Percentiles rank a stretch among this genome's conserved stretches.
Conservation (phyloP, 352 stramenopile genomes). For the Phytophthora meadii region DNA sequence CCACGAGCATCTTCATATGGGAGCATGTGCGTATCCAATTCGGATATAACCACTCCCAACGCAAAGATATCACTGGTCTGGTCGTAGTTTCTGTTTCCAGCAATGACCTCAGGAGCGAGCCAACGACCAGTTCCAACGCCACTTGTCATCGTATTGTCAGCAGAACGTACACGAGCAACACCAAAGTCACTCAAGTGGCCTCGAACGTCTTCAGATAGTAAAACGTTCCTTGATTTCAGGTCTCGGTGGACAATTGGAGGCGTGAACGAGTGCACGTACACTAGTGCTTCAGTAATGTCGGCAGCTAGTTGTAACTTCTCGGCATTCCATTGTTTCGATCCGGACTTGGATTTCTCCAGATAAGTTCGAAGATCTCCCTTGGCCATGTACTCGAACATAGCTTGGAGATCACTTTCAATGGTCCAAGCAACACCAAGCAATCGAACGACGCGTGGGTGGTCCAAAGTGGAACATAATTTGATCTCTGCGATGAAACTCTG, state of each 20-base stretch:
- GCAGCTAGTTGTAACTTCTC: conserved; percentile 65
- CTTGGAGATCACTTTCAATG: conserved; percentile 59
- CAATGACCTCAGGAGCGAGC: conserved; percentile 63
- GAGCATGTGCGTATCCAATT: conserved; percentile 68
- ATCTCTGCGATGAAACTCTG: conserved; percentile 65
- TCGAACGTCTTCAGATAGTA: conserved; percentile 42
- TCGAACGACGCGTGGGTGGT: conserved; percentile 57
- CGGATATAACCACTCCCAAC: conserved; percentile 59
- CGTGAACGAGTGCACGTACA: conserved; percentile 74
- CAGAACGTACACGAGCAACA: conserved; percentile 43
- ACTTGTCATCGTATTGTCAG: conserved; percentile 57
- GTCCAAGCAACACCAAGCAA: conserved; percentile 69
- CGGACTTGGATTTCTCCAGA: conserved; percentile 30
- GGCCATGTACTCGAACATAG: conserved; percentile 73
- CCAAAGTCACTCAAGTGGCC: conserved; percentile 63
- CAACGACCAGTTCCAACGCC: conserved; percentile 59
- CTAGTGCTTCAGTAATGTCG: conserved; percentile 64
- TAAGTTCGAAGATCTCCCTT: conserved; percentile 56
- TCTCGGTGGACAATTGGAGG: conserved; percentile 68
- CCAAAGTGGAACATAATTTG: conserved; percentile 53
- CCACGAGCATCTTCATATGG: conserved; percentile 54
- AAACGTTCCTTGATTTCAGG: conserved; percentile 64
- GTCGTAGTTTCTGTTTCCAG: conserved; percentile 55
- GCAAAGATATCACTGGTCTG: conserved; percentile 57
- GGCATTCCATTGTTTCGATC: conserved; percentile 38